A percentile compares a stretch with the other conserved stretches of the same genome.
These are phyloP conservation scores for Euphorbia tirucalli DNA, from an alignment of 345 rosid genomes.

Conservation along the genomic window DNA sequence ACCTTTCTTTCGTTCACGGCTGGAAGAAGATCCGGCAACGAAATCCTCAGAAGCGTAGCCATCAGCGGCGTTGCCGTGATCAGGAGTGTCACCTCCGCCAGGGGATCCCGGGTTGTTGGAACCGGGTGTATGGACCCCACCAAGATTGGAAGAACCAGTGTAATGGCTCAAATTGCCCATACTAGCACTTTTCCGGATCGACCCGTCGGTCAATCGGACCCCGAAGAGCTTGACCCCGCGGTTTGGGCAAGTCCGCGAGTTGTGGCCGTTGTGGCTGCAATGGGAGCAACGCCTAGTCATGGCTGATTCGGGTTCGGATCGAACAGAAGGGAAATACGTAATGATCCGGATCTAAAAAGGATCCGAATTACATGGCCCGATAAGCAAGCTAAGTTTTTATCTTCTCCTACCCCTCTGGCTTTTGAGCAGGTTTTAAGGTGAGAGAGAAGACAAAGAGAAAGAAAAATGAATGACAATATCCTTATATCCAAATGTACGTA, in stretches of 20 bases:
- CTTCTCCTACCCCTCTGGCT: background rate
- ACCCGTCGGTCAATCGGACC: slow-evolving; percentile 43
- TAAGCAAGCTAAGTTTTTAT: background rate
- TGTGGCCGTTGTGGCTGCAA: slow-evolving; percentile 41
- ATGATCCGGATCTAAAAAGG: slow-evolving; percentile 15
- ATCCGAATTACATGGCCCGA: slow-evolving; percentile 18
- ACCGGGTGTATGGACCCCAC: slow-evolving; percentile 28
- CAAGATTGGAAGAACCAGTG: slow-evolving; percentile 20
- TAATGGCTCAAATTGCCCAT: slow-evolving; percentile 35
- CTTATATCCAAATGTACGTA: slow-evolving; percentile 5
- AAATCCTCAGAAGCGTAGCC: slow-evolving; percentile 98
- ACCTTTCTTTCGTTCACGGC: slow-evolving; percentile 97
- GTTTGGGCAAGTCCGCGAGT: slow-evolving; percentile 37
- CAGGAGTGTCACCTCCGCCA: slow-evolving; percentile 47
- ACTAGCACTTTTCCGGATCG: slow-evolving; percentile 45
- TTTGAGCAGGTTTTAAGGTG: background rate
- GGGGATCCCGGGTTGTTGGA: slow-evolving; percentile 61
- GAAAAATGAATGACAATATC: slow-evolving; percentile 13
- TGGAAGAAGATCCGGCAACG: slow-evolving; percentile 86
- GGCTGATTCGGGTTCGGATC: slow-evolving; percentile 15
- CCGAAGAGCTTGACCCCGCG: slow-evolving; percentile 36
- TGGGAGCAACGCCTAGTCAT: slow-evolving; percentile 40
- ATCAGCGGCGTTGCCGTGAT: slow-evolving; percentile 59
- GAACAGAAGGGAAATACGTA: background rate
- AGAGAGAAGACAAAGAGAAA: background rate